Base-by-base conservation (phyloP, 2,329 filamentous ascomycete species). In the Fusarium sarcochroum region DNA sequence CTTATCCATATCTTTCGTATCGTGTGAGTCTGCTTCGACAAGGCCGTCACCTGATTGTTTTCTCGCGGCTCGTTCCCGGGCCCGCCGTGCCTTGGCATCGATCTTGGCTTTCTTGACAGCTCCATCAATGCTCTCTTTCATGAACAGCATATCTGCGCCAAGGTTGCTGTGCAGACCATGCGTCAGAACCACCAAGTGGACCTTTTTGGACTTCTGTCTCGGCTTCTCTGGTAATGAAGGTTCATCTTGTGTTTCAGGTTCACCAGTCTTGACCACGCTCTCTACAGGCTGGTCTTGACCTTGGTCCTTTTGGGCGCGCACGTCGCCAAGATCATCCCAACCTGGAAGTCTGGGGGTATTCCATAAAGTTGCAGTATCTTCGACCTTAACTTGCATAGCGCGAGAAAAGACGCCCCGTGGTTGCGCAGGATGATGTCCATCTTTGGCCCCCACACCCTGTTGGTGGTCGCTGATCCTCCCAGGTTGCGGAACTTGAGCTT, bases 81-180 rank as follows among this genome's bases (percentile, higher is more conserved):
- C 84, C 71, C 85, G 87, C 59, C 91, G 85, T 49, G 82, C 85
- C 76, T 86, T 90, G 37, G 90, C 88, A 77, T 93, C 90, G 49
- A 89, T 82, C 71, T 90, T 90, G 27, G 93, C 91, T 76, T 95
- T 89, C 72, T 84, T 90, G 6, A 91, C 91, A 4, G 93, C 90
- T 27, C 90, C 89, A 80, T 99, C 96, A 66, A 99, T 98, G 79
- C 93, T 97, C 80, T 99, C 96, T 76, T 99, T 99, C 78, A 99
- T 82, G 76, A 93, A 99, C 20, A 99, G 84, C 96, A 99, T 97
- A 77, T 99, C 96, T 21, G 94, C 92, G 7, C 96, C 93, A 14
- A 98, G 85, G 77, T 99, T 99, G 80, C 95, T 97, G 79, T 99
- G 96, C 67, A 99, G 80, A 0, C 96, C 96, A 81, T 99, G 96